Evolutionary conservation across 1,139 yeast genomes (phyloP).

Genomic region (Lodderomyces orthopsilosis): DNA sequence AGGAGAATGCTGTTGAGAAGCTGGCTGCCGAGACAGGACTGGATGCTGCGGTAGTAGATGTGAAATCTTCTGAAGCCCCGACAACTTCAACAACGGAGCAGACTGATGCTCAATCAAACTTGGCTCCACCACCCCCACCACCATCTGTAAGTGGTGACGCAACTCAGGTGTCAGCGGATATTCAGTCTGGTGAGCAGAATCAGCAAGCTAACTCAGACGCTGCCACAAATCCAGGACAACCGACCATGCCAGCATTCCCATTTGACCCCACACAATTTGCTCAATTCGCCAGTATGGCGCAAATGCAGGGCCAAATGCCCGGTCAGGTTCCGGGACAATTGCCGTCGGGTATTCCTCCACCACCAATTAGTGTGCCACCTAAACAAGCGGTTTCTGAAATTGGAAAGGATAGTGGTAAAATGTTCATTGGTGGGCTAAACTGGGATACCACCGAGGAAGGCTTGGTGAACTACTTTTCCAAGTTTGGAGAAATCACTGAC

Average conservation of each 20-base stretch:
- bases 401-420: slow-evolving; percentile 67
- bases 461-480: slow-evolving; percentile 75
- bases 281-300: slow-evolving; percentile 17
- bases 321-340: slow-evolving; percentile 5
- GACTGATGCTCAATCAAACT: slow-evolving; percentile 2
- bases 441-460: slow-evolving; percentile 97
- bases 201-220: too few relatives aligned
- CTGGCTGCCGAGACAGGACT: slow-evolving; percentile 3
- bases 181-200: slow-evolving; percentile 2
- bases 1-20: slow-evolving; percentile 9
- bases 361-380: not conserved
- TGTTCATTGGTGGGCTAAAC: slow-evolving; percentile 97
- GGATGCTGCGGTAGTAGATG: slow-evolving; percentile 6
- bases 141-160: slow-evolving; percentile 1
- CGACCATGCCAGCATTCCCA: slow-evolving; percentile 7
- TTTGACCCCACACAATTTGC: slow-evolving; percentile 15
- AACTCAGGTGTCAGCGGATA: slow-evolving; percentile 6
- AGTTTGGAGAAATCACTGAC: slow-evolving; percentile 88
- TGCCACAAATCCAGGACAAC: slow-evolving; percentile 2
- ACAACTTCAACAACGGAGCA: slow-evolving; percentile 8
- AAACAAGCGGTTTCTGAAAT: slow-evolving; percentile 23
- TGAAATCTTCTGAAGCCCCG: slow-evolving; percentile 6
- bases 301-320: slow-evolving; percentile 11
- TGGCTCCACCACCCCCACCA: slow-evolving; percentile 7
- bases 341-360: not conserved